A percentile compares a stretch with the other conserved stretches of the same genome.
phyloP scores from a whole-genome alignment of 2,329 filamentous ascomycete species.

The Colletotrichum sp. region DNA sequence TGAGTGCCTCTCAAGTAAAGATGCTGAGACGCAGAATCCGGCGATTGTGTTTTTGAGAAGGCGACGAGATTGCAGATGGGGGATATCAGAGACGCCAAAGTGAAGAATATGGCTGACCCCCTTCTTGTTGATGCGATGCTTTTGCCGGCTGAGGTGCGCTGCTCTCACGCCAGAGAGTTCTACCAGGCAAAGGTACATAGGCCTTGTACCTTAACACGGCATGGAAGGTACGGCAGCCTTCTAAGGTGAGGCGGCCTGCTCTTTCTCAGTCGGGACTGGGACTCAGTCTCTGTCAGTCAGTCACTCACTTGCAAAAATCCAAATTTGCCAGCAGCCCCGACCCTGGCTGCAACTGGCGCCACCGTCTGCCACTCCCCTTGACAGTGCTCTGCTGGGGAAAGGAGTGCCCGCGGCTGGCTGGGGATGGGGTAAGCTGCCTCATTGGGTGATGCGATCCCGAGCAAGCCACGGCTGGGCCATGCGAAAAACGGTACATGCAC shows the following conservation, averaged over 20 bases:
- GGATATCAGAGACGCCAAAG: constrained; percentile 8
- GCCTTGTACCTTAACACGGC: background rate
- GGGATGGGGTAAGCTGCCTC: background rate
- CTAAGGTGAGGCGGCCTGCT: background rate
- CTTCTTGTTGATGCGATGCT: constrained; percentile 19
- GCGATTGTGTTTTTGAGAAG: constrained; percentile 5
- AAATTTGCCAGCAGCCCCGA: background rate
- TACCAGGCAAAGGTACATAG: background rate
- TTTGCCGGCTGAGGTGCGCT: background rate
- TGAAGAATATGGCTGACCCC: background rate
- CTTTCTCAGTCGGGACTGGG: background rate
- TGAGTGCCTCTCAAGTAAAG: background rate
- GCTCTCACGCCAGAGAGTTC: background rate
- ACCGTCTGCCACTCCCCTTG: background rate
- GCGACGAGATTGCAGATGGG: background rate
- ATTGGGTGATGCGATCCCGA: background rate
- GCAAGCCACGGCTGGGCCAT: background rate
- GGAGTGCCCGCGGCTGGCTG: background rate
- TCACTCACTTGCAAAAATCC: background rate
- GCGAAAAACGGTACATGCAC: background rate
- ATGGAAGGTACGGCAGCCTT: background rate
- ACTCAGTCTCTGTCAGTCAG: background rate
- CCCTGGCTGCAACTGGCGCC: background rate
- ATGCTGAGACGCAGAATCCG: background rate
- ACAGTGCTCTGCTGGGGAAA: background rate